Evolutionary conservation across 495 filamentous ascomycete genomes (phyloP).

Genomic region (Entonaema liquescens): DNA sequence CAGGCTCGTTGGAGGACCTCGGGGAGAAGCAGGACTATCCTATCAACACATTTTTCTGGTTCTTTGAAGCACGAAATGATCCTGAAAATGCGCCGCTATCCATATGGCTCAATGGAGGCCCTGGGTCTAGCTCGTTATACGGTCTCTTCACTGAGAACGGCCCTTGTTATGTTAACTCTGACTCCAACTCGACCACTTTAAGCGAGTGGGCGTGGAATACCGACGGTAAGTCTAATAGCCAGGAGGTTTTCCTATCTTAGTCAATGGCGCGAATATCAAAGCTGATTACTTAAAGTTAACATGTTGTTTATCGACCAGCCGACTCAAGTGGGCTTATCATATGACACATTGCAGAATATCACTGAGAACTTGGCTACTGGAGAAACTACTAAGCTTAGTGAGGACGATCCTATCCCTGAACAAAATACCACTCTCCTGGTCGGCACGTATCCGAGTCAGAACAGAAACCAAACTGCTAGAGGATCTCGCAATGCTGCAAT

Average conservation of each 20-base stretch:
- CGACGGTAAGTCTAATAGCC: conserved; percentile 36
- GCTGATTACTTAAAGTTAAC: conserved; percentile 42
- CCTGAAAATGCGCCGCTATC: conserved; percentile 52
- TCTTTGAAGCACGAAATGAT: conserved; percentile 52
- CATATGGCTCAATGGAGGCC: conserved; percentile 48
- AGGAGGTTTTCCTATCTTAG: too few relatives aligned
- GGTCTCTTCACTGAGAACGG: conserved; percentile 47
- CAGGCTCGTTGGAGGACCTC: conserved; percentile 40
- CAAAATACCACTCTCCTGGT: conserved; percentile 69
- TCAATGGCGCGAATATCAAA: not conserved
- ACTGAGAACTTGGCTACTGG: conserved; percentile 58
- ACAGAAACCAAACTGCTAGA: conserved; percentile 56
- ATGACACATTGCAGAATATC: conserved; percentile 49
- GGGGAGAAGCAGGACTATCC: conserved; percentile 44
- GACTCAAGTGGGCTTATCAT: conserved; percentile 48
- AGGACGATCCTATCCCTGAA: conserved; percentile 54
- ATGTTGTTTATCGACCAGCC: conserved; percentile 50
- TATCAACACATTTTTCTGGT: conserved; percentile 51
- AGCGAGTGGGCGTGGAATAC: conserved; percentile 49
- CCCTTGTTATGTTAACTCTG: conserved; percentile 46
- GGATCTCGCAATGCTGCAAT: conserved; percentile 65
- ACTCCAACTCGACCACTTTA: conserved; percentile 46
- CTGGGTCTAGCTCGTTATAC: conserved; percentile 43
- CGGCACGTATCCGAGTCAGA: conserved; percentile 66
- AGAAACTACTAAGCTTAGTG: conserved; percentile 49